Evolutionary conservation across 73 alveolate genomes (phyloP), one percentile per base, ranked within the genome.

Genomic region (Stentor roeselii): DNA sequence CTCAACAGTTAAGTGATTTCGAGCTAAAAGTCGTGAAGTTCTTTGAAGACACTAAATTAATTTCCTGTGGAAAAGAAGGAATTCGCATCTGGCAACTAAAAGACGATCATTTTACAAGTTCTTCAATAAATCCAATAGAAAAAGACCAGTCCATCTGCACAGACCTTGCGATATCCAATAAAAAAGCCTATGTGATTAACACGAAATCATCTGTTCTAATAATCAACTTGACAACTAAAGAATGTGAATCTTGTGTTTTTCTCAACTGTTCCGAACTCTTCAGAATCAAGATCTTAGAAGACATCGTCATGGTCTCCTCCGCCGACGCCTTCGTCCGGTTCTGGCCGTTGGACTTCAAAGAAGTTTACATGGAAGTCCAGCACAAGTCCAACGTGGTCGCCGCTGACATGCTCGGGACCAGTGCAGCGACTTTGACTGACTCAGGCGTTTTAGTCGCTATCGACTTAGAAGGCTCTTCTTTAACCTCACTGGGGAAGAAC

Each of bases 11-110:
- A 36, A 86, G 92, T 34, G 97, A 92, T 76, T 92, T 89, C 60
- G 86, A 83, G 38, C 75, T 89, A 6, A 38, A 32, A 0, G 75
- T 59, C 14, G 40, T 86, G 34, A 82, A 67, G 50, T 85, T 78
- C 59, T 60, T 58, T 60, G 78, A 58, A 35, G 82, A 88, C 2
- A n/a, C 77, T 27, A 58, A 82, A 31, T 3, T 92, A 34, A 35
- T 88, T 15, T 82, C 92, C 3, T 92, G 92, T 42, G 97, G 97
- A 0, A 85, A 78, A 77, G 97, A 89, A 41, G 89, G 78, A 59
- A 89, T 92, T 39, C 67, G 93, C 40, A 78, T 89, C 42, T 92
- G 91, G 91, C 86, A 82, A 76, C 36, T 89, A 3, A 92, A 92
- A 60, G 77, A 88, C 78, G 75, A 83, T 35, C 89, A 83, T 60